Evolutionary conservation across 306 rosid genomes (phyloP).

Genomic region (Hylodesmum podocarpum): DNA sequence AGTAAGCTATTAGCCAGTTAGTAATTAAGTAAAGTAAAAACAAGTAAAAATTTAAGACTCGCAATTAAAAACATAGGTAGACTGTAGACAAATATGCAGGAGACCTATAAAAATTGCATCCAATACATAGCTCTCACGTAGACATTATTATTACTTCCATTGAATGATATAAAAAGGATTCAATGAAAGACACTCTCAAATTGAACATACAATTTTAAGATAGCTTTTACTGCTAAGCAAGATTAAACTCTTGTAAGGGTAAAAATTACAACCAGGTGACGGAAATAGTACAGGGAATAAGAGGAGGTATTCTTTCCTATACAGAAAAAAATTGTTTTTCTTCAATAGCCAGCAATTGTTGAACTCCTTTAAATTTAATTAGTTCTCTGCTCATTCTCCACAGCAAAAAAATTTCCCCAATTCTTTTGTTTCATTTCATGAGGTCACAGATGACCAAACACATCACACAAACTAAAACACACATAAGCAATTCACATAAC

Average conservation of each 20-base stretch:
- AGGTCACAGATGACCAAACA: background rate
- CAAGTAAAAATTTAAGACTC: background rate
- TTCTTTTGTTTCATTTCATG: background rate
- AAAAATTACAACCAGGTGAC: background rate
- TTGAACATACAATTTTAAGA: background rate
- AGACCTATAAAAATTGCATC: background rate
- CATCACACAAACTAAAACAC: background rate
- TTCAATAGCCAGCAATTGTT: background rate
- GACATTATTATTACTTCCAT: background rate
- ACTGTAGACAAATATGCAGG: background rate
- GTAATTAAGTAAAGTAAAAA: slow-evolving; percentile 7
- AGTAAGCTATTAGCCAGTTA: background rate
- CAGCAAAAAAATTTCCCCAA: background rate
- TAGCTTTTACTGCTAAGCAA: background rate
- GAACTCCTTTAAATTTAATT: background rate
- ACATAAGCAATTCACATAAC: background rate
- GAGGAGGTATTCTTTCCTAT: background rate
- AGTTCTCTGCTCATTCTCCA: background rate
- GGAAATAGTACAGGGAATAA: background rate
- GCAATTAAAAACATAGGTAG: background rate
- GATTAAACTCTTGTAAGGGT: background rate
- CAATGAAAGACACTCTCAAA: background rate
- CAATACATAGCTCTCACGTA: background rate
- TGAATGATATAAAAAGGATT: background rate
- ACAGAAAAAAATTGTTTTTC: background rate